Percentiles rank a stretch among this genome's conserved stretches.
phyloP scores from a whole-genome alignment of 2,329 filamentous ascomycete species.

The Colletotrichum sp. region DNA sequence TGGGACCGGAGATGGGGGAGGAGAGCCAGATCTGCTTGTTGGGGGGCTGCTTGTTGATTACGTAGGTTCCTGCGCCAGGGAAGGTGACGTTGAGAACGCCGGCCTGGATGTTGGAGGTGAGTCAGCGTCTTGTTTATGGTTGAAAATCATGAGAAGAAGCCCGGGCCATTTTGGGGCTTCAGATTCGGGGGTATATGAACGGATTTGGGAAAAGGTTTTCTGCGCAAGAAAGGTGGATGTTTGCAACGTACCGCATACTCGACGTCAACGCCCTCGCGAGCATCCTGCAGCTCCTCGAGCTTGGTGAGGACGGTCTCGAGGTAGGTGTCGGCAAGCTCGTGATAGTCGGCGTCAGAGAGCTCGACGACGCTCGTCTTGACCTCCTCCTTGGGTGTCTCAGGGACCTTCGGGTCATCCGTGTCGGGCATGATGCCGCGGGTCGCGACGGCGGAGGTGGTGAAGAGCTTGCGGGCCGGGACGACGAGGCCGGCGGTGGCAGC shows the following conservation, averaged over 20 bases:
- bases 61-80: conserved; percentile 77
- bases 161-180: conserved; percentile 12
- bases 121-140: background rate
- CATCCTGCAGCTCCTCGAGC: conserved; percentile 79
- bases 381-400: conserved; percentile 44
- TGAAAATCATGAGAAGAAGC: background rate
- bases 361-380: conserved; percentile 57
- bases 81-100: conserved; percentile 83
- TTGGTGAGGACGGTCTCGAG: conserved; percentile 61
- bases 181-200: fast-evolving
- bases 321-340: conserved; percentile 78
- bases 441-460: conserved; percentile 32
- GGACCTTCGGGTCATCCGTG: conserved; percentile 55
- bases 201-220: background rate
- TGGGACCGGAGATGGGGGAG: conserved; percentile 88
- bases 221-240: background rate
- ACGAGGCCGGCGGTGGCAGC: conserved; percentile 22
- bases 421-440: conserved; percentile 64
- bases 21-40: conserved; percentile 98
- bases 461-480: conserved; percentile 25
- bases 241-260: conserved; percentile 78
- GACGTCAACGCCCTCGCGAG: conserved; percentile 78
- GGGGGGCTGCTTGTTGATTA: conserved; percentile 97
- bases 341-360: conserved; percentile 74
- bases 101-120: conserved; percentile 57